These are phyloP conservation scores for Plasmodium fragile DNA, from an alignment of 169 alveolate genomes.

Conservation along the genomic window DNA sequence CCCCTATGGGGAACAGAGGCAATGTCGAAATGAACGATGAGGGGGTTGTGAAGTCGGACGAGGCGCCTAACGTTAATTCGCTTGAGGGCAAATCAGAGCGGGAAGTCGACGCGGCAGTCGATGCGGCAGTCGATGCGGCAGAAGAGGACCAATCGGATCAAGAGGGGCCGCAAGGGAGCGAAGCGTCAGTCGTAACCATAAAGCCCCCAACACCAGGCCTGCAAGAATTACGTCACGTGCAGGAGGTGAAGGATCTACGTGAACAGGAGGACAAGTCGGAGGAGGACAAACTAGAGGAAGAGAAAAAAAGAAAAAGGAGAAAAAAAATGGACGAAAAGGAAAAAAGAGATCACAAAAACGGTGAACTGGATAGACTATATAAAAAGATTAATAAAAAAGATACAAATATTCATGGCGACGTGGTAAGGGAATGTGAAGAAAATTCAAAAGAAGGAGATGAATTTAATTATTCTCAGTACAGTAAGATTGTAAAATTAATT, in stretches of 20 bases:
- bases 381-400: not conserved
- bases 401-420: not conserved
- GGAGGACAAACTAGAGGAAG: not conserved
- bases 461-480: not conserved
- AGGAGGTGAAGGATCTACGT: not conserved
- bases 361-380: conserved; percentile 13
- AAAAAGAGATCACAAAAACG: not conserved
- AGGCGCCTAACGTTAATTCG: not conserved
- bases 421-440: not conserved
- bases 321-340: not conserved
- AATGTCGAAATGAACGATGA: not conserved
- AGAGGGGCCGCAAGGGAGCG: not conserved
- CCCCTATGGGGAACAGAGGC: not conserved
- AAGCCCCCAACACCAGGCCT: not conserved
- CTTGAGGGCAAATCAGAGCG: not conserved
- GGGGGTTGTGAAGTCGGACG: not conserved
- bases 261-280: not conserved
- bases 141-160: not conserved
- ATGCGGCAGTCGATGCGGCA: not conserved
- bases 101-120: not conserved
- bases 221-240: not conserved
- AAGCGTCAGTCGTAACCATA: not conserved
- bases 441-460: not conserved
- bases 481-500: conserved; percentile 4
- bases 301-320: not conserved